Evolutionary conservation across 257 asterid genomes (phyloP), one percentile per base, ranked within the genome.

Genomic region (Solanum phureja): DNA sequence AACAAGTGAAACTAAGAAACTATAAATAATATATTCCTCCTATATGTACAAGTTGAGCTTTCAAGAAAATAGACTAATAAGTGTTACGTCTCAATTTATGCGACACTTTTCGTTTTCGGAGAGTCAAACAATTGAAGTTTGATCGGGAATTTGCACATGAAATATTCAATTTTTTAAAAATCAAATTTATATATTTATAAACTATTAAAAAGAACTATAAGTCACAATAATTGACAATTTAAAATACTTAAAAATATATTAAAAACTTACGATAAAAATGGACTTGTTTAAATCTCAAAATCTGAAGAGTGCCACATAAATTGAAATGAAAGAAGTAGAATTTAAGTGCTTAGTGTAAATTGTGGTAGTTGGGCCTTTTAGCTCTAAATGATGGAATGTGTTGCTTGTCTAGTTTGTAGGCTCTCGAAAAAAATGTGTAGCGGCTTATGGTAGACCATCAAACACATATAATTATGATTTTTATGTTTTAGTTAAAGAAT

Each of bases 101-200:
- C 21, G 2, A 18, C n/a, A 52, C 0, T 6, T 52, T 52, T 18
- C 21, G 0, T 18, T 52, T 52, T 52, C 0, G 0, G 0, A 52
- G 0, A 52, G 62, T 52, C 62, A 6, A 1, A 52, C 10, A 52
- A 1, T 52, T 52, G 3, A 18, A 18, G 23, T 52, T 18, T 52
- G 10, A 18, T 18, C 1, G 0, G 1, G 0, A 52, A 52, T 52
- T 52, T 52, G 1, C 8, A 19, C n/a, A 52, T 52, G 9, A 18
- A 16, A 52, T 18, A 6, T 52, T 52, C 52, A 42, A 6, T 33
- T 33, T 33, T 33, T 33, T 33, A 33, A 33, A 35, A 52, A 52
- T 52, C 0, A 52, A 6, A 52, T 52, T 16, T 52, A 2, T 52
- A 52, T 52, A 2, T 52, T 52, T 52, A 52, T 52, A 52, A 52